Evolutionary conservation across 306 rosid species (phyloP).

Genomic region (Canavalia gladiata): DNA sequence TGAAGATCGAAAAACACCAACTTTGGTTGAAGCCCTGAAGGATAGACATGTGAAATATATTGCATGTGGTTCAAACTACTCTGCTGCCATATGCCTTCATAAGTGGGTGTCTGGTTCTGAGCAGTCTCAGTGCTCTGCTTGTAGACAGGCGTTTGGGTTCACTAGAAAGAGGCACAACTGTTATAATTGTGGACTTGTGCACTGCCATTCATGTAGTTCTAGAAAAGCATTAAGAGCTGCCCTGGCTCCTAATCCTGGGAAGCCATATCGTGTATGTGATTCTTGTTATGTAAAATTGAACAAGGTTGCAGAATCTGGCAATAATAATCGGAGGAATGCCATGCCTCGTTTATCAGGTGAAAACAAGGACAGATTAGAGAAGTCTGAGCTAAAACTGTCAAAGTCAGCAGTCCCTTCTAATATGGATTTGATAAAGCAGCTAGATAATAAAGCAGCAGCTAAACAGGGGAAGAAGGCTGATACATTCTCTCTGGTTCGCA

Average conservation of each 20-base stretch:
- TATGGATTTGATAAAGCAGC: slow-evolving; percentile 94
- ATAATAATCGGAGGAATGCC: slow-evolving; percentile 69
- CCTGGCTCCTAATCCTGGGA: slow-evolving; percentile 88
- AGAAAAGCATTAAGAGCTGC: slow-evolving; percentile 94
- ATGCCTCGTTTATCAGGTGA: slow-evolving; percentile 91
- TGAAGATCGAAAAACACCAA: slow-evolving; percentile 91
- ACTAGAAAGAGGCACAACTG: slow-evolving; percentile 98
- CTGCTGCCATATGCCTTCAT: slow-evolving; percentile 96
- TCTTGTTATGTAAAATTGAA: slow-evolving; percentile 82
- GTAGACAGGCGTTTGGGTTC: slow-evolving; percentile 98
- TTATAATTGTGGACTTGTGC: slow-evolving; percentile 99
- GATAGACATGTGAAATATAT: slow-evolving; percentile 94
- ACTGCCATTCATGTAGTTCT: slow-evolving; percentile 98
- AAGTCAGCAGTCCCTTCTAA: slow-evolving; percentile 78
- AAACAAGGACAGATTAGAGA: slow-evolving; percentile 93
- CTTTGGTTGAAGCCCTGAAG: slow-evolving; percentile 87
- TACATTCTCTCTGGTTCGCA: slow-evolving; percentile 78
- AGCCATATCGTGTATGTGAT: slow-evolving; percentile 95
- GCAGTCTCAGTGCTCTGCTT: slow-evolving; percentile 98
- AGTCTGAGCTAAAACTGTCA: slow-evolving; percentile 73
- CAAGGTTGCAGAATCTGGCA: slow-evolving; percentile 76
- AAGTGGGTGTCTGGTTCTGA: slow-evolving; percentile 98
- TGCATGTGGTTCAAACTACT: slow-evolving; percentile 91
- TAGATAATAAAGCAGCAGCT: slow-evolving; percentile 97
- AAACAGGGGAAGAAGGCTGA: slow-evolving; percentile 97